phyloP scores from a whole-genome alignment of 1,284 basidiomycete species.

The Fistulinella staudtii region DNA sequence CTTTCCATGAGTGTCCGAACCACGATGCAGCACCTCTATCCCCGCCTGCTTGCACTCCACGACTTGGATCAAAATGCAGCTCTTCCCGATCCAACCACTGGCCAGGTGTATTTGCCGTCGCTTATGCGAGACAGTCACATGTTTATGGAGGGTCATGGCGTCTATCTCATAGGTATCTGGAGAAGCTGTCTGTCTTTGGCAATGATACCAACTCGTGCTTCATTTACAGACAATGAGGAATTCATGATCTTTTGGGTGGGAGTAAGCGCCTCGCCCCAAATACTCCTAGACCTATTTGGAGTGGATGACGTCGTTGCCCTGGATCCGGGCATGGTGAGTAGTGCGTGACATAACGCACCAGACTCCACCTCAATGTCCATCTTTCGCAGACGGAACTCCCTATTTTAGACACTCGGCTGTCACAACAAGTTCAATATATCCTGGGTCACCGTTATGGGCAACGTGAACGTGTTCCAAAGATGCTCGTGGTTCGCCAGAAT shows the following conservation, averaged over 20 bases:
- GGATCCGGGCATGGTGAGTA: constrained; percentile 66
- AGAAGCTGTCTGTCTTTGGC: constrained; percentile 13
- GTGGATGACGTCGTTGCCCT: constrained; percentile 75
- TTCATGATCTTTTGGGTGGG: constrained; percentile 92
- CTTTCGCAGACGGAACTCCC: constrained; percentile 69
- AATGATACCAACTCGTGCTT: constrained; percentile 15
- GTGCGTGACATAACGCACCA: neutral
- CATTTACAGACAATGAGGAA: constrained; percentile 84
- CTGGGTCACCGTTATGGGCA: constrained; percentile 65
- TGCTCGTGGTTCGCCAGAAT: constrained; percentile 88
- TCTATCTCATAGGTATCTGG: constrained; percentile 82
- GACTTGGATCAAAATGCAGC: constrained; percentile 75
- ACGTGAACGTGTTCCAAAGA: constrained; percentile 60
- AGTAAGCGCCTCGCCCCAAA: constrained; percentile 71
- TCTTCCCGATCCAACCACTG: constrained; percentile 55
- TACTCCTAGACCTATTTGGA: constrained; percentile 85
- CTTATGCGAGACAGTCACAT: constrained; percentile 83
- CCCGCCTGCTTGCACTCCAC: constrained; percentile 86
- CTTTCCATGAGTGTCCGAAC: constrained; percentile 66
- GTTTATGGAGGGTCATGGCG: constrained; percentile 88
- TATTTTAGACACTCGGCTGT: constrained; percentile 70
- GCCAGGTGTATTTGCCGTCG: constrained; percentile 67
- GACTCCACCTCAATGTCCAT: constrained; percentile 7
- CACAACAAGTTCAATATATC: constrained; percentile 83
- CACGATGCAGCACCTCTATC: constrained; percentile 84